Percentiles rank a stretch among this genome's conserved stretches.
Evolutionary conservation across 2,329 filamentous ascomycete genomes (phyloP).

Genomic region (Beauveria brongniartii): DNA sequence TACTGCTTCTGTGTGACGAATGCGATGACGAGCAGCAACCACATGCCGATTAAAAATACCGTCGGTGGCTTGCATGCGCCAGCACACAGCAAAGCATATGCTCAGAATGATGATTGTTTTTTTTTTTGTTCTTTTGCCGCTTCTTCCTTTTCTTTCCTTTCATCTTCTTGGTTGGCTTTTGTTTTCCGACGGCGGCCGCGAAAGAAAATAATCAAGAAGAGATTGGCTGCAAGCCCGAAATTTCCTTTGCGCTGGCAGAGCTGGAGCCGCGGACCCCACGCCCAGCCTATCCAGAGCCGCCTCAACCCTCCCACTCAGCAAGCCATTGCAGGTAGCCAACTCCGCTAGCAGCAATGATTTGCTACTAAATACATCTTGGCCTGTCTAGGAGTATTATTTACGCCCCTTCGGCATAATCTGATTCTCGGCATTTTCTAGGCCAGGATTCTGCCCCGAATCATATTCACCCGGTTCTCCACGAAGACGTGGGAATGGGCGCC

Average conservation of each 20-base stretch:
- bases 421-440: not conserved
- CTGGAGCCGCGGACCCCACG: not conserved
- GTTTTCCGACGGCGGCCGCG: not conserved
- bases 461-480: not conserved
- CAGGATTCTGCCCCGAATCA: not conserved
- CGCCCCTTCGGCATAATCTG: too few species aligned
- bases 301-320: constrained; percentile 1
- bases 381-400: not conserved
- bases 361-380: not conserved
- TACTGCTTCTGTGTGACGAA: too few species aligned
- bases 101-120: not conserved
- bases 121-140: not conserved
- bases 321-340: not conserved
- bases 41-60: too few species aligned
- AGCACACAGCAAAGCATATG: too few species aligned
- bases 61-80: too few species aligned
- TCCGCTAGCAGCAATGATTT: not conserved
- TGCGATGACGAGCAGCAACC: too few species aligned
- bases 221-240: not conserved
- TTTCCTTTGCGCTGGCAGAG: not conserved
- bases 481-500: constrained; percentile 4
- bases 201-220: not conserved
- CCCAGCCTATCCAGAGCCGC: constrained; percentile 8
- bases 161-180: not conserved
- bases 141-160: not conserved